Percentiles rank a stretch among this genome's conserved stretches.
phyloP scores from a whole-genome alignment of 208 protist species.

The Trichomonas vaginalis region DNA sequence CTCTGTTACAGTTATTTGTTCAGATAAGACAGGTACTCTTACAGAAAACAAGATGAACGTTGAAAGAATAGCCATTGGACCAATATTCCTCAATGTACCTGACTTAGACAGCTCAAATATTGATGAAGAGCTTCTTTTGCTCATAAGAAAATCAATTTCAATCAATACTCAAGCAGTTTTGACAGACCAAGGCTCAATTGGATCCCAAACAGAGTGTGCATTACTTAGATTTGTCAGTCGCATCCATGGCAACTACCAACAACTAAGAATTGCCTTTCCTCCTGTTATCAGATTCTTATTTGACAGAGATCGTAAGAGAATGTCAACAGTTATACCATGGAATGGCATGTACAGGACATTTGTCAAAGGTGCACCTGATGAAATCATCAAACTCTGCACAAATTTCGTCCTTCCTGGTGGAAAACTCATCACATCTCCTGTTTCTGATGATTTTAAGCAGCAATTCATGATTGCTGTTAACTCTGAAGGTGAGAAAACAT shows the following conservation, averaged over 20 bases:
- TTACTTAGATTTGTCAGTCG: neutral
- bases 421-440: neutral
- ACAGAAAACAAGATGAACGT: constrained; percentile 28
- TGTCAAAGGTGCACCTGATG: constrained; percentile 23
- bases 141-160: neutral
- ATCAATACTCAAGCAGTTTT: neutral
- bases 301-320: neutral
- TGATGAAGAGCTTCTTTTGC: too few species aligned
- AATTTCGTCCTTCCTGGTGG: neutral
- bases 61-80: constrained; percentile 13
- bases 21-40: constrained; percentile 78
- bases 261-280: neutral
- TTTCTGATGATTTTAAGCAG: neutral
- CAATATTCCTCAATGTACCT: neutral
- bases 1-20: constrained; percentile 80
- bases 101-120: neutral
- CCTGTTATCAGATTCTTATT: neutral
- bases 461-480: neutral
- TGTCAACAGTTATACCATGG: neutral
- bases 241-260: neutral
- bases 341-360: neutral
- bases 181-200: neutral
- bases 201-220: neutral
- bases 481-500: neutral
- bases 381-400: neutral